These are phyloP conservation scores for Plantago lanceolata DNA, from an alignment of 305 asterid genomes.

Conservation along the genomic window DNA sequence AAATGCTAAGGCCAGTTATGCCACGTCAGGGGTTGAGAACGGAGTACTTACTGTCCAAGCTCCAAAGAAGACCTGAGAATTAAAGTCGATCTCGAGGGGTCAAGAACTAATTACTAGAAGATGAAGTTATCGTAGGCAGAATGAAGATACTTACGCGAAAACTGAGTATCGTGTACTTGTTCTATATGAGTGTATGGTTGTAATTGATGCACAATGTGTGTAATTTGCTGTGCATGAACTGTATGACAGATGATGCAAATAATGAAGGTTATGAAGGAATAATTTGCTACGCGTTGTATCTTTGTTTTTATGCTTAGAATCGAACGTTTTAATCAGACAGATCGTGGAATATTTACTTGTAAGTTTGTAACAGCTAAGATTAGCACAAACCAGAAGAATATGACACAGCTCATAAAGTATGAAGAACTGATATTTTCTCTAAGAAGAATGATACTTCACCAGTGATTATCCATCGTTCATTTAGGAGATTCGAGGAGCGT, in stretches of 20 bases:
- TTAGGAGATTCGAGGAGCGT: background rate
- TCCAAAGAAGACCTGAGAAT: conserved; percentile 10
- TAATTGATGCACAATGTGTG: conserved; percentile 2
- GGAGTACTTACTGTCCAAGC: conserved; percentile 9
- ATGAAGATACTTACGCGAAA: background rate
- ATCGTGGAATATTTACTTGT: background rate
- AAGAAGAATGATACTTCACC: background rate
- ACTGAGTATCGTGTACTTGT: background rate
- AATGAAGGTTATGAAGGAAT: background rate
- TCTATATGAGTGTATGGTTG: conserved; percentile 7
- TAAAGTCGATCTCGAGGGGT: background rate
- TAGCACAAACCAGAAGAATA: background rate
- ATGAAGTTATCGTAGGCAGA: background rate
- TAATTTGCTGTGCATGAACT: conserved; percentile 7
- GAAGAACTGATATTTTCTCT: background rate
- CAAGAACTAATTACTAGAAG: background rate
- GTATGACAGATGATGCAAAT: conserved; percentile 7
- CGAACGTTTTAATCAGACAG: background rate
- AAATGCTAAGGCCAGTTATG: background rate
- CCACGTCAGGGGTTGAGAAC: background rate
- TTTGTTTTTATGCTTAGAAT: background rate
- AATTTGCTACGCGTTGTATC: background rate
- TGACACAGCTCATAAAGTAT: background rate
- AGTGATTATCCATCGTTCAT: conserved; percentile 1
- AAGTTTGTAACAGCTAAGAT: conserved; percentile 1